These are phyloP conservation scores for Funneliformis caledonium DNA, from an alignment of 371 early-diverging fungal genomes.

Conservation along the genomic window DNA sequence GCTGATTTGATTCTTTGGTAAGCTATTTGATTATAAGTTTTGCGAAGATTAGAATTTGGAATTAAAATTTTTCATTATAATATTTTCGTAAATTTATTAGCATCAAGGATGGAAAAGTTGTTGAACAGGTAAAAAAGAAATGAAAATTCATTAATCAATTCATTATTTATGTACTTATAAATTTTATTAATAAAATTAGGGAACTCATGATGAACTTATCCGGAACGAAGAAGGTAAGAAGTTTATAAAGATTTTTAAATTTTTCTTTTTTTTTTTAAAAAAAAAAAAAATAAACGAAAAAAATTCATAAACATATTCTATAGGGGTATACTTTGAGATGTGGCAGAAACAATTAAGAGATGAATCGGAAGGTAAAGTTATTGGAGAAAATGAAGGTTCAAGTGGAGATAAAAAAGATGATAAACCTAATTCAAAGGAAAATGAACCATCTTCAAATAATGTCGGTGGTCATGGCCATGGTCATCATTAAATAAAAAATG, in stretches of 20 bases:
- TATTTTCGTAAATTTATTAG: background rate
- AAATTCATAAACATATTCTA: background rate
- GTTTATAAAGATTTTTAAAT: background rate
- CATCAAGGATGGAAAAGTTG: slow-evolving; percentile 75
- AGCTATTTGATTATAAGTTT: background rate
- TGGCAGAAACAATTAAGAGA: slow-evolving; percentile 91
- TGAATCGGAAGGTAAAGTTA: slow-evolving; percentile 42
- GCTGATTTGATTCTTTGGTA: slow-evolving; percentile 59
- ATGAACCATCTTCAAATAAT: background rate
- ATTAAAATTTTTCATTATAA: background rate
- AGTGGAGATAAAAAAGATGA: background rate
- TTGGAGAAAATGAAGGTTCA: background rate
- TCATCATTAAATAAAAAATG: too few species aligned
- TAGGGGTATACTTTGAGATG: slow-evolving; percentile 81
- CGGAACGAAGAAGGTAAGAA: slow-evolving; percentile 37
- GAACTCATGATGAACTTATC: slow-evolving; percentile 86
- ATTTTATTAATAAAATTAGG: slow-evolving; percentile 47
- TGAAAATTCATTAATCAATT: background rate
- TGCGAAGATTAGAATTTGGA: background rate
- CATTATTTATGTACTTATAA: background rate
- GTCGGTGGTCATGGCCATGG: background rate
- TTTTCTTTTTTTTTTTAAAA: background rate
- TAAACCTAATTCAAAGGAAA: background rate
- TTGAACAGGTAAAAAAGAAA: slow-evolving; percentile 41
- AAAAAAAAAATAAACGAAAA: background rate